Conservation (phyloP, 176 grass and related monocot species). For the Hsuehochloa calcarea region DNA sequence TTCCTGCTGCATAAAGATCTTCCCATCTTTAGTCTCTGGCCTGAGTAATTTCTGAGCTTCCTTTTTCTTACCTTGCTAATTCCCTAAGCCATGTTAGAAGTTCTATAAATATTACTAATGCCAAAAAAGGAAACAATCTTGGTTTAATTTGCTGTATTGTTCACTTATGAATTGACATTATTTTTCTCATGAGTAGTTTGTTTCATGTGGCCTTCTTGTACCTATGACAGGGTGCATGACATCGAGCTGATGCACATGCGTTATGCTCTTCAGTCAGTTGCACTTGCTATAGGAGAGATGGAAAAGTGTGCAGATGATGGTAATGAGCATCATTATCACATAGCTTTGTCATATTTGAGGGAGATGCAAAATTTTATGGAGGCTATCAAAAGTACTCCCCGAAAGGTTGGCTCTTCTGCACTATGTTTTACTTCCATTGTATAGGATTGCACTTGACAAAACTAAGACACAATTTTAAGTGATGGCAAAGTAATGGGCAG, state of each 20-base stretch:
- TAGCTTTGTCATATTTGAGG: conserved; percentile 69
- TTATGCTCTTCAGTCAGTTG: conserved; percentile 82
- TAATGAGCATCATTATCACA: conserved; percentile 55
- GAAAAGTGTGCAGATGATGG: conserved; percentile 50
- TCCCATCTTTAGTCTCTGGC: not conserved
- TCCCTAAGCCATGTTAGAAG: not conserved
- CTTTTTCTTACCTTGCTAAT: conserved; percentile 5
- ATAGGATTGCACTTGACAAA: not conserved
- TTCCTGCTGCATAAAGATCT: conserved; percentile 26
- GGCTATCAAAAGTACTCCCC: conserved; percentile 70
- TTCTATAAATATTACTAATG: conserved; percentile 2
- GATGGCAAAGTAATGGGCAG: not conserved
- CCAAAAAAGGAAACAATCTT: not conserved
- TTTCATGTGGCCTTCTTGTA: conserved; percentile 26
- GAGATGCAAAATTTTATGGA: conserved; percentile 88
- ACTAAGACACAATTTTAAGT: not conserved
- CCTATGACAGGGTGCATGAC: conserved; percentile 75
- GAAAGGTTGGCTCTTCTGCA: conserved; percentile 66
- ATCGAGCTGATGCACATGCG: conserved; percentile 92
- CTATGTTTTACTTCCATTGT: not conserved
- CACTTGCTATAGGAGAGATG: conserved; percentile 79
- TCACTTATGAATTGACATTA: conserved; percentile 14
- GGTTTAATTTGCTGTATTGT: not conserved
- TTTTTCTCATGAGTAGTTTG: conserved; percentile 6
- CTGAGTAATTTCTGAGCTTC: not conserved